A percentile compares a stretch with the other conserved stretches of the same genome.
phyloP scores from a whole-genome alignment of 495 filamentous ascomycete genomes.

The Hapsidospora chrysogenum region DNA sequence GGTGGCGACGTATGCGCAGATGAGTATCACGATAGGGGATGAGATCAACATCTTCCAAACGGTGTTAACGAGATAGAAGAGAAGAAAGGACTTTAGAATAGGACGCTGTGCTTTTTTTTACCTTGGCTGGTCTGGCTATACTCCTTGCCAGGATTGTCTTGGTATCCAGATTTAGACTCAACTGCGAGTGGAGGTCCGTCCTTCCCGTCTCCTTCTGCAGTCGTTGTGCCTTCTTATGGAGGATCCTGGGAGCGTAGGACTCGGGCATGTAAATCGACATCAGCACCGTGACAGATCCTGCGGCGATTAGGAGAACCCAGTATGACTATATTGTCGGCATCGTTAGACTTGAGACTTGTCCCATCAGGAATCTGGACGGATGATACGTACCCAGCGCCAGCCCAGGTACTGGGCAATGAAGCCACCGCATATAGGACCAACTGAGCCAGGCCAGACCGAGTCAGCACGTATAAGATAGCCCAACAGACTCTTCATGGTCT shows the following conservation, averaged over 20 bases:
- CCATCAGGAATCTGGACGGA: conserved; percentile 35
- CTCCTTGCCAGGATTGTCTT: conserved; percentile 8
- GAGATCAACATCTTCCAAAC: conserved; percentile 36
- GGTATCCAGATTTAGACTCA: no score
- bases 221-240: conserved; percentile 29
- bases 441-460: conserved; percentile 20
- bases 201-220: conserved; percentile 20
- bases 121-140: conserved; percentile 8
- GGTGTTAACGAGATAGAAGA: conserved; percentile 40
- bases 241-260: conserved; percentile 35
- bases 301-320: conserved; percentile 38
- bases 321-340: conserved; percentile 30
- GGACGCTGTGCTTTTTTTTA: conserved; percentile 21
- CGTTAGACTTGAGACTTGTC: conserved; percentile 35
- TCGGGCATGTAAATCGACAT: conserved; percentile 36
- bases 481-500: no score
- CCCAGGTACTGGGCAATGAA: conserved; percentile 28
- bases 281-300: conserved; percentile 17
- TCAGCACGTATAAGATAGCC: conserved; percentile 29
- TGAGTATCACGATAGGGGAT: conserved; percentile 48
- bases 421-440: conserved; percentile 33
- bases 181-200: conserved; percentile 14
- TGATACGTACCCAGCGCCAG: conserved; percentile 18
- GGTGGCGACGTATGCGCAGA: conserved; percentile 60
- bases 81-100: no score